Percentiles rank a stretch among this genome's conserved stretches.
Conservation (phyloP, 495 filamentous ascomycete genomes). For the Rhizodiscina lignyota region DNA sequence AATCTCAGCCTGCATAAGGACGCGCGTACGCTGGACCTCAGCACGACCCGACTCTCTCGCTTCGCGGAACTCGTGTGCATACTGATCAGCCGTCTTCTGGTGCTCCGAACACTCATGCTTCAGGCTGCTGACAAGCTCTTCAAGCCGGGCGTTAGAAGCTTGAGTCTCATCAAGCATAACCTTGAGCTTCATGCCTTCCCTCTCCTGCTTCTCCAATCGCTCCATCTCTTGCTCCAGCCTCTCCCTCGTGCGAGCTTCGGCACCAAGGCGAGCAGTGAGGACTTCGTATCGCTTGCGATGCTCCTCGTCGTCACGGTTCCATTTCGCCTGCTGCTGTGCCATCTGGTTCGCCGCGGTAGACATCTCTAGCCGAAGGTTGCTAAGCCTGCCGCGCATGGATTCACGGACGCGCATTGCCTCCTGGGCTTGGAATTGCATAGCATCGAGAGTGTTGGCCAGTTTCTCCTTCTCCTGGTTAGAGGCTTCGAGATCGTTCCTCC, state of each 20-base stretch:
- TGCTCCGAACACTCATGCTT: conserved; percentile 52
- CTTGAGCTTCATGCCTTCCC: conserved; percentile 42
- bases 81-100: conserved; percentile 41
- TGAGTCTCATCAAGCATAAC: conserved; percentile 36
- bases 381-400: conserved; percentile 61
- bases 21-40: conserved; percentile 63
- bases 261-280: conserved; percentile 57
- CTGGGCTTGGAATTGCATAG: conserved; percentile 58
- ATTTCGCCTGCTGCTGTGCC: conserved; percentile 59
- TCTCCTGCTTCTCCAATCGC: conserved; percentile 56
- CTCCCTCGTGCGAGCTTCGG: conserved; percentile 61
- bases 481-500: conserved; percentile 36
- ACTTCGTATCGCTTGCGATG: conserved; percentile 61
- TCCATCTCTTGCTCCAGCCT: conserved; percentile 66
- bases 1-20: conserved; percentile 63
- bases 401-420: conserved; percentile 68
- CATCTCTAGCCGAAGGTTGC: conserved; percentile 74
- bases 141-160: conserved; percentile 40
- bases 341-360: conserved; percentile 56
- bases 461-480: conserved; percentile 36
- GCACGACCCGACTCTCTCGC: conserved; percentile 56
- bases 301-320: conserved; percentile 55
- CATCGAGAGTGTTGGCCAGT: conserved; percentile 43
- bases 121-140: conserved; percentile 44
- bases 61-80: conserved; percentile 68